These are phyloP conservation scores for Boletus patriciae DNA, from an alignment of 768 basidiomycete species.

Conservation along the genomic window DNA sequence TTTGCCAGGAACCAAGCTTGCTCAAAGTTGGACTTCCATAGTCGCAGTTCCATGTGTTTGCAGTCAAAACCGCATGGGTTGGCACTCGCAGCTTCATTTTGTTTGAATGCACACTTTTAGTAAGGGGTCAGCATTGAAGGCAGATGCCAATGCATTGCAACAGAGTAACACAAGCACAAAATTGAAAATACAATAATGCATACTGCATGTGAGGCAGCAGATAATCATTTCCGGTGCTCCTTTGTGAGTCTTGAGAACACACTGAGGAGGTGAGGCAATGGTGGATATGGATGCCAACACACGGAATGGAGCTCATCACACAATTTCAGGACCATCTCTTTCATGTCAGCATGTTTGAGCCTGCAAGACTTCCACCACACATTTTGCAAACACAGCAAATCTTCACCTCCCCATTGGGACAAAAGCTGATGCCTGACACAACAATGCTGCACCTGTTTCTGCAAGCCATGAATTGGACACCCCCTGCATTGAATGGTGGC, in stretches of 20 bases:
- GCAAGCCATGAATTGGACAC: not conserved
- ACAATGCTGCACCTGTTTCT: not conserved
- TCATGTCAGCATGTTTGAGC: not conserved
- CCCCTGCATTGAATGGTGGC: not conserved
- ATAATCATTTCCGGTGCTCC: no score
- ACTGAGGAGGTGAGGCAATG: not conserved
- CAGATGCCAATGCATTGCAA: no score
- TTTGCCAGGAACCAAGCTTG: no score
- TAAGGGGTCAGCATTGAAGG: no score
- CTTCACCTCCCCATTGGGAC: not conserved
- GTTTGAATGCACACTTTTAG: no score
- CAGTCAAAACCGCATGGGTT: no score
- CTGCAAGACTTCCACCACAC: not conserved
- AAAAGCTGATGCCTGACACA: not conserved
- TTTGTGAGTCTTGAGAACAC: not conserved
- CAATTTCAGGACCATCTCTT: not conserved
- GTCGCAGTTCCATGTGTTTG: no score
- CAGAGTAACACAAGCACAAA: no score
- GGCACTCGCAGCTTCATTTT: no score
- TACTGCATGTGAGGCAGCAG: no score
- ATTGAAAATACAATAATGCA: no score
- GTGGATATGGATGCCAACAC: not conserved
- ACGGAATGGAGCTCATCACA: not conserved
- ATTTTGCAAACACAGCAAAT: not conserved
- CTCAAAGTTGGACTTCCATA: no score